phyloP scores from a whole-genome alignment of 2,329 filamentous ascomycete genomes.

The Fusarium pininemorale region DNA sequence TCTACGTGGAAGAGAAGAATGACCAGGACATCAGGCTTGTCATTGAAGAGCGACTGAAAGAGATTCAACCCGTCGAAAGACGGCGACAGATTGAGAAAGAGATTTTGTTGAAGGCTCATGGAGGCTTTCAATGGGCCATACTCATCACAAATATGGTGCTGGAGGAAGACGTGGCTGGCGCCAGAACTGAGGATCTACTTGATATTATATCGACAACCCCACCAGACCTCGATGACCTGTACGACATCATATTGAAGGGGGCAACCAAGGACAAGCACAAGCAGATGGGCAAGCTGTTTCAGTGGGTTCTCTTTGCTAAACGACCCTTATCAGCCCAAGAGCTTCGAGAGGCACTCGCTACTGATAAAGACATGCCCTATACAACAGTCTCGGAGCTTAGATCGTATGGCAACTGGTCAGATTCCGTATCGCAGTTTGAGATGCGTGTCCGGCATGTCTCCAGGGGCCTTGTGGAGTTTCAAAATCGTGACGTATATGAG shows the following conservation, averaged over 20 bases:
- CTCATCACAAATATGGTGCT: not conserved
- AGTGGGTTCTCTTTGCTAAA: not conserved
- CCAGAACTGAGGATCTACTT: not conserved
- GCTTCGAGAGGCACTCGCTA: not conserved
- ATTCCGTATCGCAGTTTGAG: fast-evolving
- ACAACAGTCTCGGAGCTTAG: not conserved
- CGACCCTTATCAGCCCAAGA: not conserved
- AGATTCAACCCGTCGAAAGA: fast-evolving
- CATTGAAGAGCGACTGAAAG: not conserved
- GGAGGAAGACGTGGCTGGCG: not conserved
- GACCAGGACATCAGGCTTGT: not conserved
- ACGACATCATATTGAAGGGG: not conserved
- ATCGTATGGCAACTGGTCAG: fast-evolving
- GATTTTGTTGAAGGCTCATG: not conserved
- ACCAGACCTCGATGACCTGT: not conserved
- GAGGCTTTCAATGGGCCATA: not conserved
- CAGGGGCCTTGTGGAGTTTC: not conserved
- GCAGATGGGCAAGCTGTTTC: not conserved
- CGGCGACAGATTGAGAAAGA: not conserved
- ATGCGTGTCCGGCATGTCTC: not conserved
- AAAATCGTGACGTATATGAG: not conserved
- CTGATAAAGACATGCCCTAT: not conserved
- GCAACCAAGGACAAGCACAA: fast-evolving
- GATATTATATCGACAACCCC: not conserved
- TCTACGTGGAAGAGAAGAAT: not conserved